A percentile compares a stretch with the other conserved stretches of the same genome.
These are phyloP conservation scores for Cladorrhinum samala DNA, from an alignment of 495 filamentous ascomycete species.

Conservation along the genomic window DNA sequence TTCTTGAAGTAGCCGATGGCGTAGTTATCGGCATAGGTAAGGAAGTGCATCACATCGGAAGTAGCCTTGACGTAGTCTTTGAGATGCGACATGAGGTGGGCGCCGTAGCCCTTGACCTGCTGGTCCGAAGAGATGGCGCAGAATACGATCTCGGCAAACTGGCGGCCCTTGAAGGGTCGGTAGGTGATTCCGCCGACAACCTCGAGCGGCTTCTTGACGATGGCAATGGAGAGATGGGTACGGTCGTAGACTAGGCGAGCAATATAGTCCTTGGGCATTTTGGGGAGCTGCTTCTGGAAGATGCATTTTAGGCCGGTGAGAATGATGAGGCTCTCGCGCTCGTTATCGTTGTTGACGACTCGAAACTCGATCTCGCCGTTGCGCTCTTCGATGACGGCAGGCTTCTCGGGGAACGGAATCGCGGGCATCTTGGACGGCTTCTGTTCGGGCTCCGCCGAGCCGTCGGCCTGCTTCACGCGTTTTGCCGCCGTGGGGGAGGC, in stretches of 20 bases:
- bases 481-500: constrained; percentile 57
- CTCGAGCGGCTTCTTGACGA: constrained; percentile 92
- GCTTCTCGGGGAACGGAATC: constrained; percentile 84
- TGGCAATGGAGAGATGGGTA: constrained; percentile 92
- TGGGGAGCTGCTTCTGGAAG: constrained; percentile 96
- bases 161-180: constrained; percentile 84
- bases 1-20: constrained; percentile 99
- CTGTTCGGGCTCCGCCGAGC: constrained; percentile 46
- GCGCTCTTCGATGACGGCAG: constrained; percentile 88
- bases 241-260: constrained; percentile 94
- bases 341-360: constrained; percentile 94
- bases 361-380: constrained; percentile 95
- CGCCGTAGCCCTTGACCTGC: constrained; percentile 97
- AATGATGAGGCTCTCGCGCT: constrained; percentile 83
- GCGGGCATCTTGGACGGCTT: constrained; percentile 47
- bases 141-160: constrained; percentile 98
- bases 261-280: constrained; percentile 99
- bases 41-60: constrained; percentile 94
- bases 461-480: constrained; percentile 51
- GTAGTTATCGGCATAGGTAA: constrained; percentile 98
- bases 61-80: constrained; percentile 99
- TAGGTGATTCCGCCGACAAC: constrained; percentile 97
- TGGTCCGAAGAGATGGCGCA: constrained; percentile 97
- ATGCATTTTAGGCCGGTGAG: constrained; percentile 95
- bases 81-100: constrained; percentile 94